Evolutionary conservation across 2,329 filamentous ascomycete species (phyloP).

Genomic region (Aspergillus sp.): DNA sequence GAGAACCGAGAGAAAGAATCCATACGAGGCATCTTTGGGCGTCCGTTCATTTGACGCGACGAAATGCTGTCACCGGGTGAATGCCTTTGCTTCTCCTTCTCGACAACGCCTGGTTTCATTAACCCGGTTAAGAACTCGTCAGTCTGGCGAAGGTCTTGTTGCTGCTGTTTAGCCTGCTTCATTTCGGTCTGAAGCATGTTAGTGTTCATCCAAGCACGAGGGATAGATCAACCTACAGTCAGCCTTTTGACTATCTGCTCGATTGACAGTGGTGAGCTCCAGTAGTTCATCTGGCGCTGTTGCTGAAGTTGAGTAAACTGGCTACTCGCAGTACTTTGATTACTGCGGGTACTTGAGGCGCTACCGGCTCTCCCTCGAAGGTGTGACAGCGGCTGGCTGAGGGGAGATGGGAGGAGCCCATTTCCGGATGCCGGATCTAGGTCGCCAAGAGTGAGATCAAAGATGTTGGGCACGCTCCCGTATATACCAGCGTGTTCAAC

Average conservation of each 20-base stretch:
- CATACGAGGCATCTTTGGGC: conserved; percentile 58
- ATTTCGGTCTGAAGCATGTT: conserved; percentile 72
- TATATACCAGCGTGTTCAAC: conserved; percentile 93
- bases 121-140: conserved; percentile 79
- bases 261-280: conserved; percentile 86
- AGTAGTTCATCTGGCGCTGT: conserved; percentile 78
- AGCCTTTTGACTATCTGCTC: conserved; percentile 92
- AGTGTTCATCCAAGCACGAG: conserved; percentile 21
- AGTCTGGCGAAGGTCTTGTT: conserved; percentile 81
- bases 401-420: conserved; percentile 70
- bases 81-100: conserved; percentile 55
- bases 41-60: conserved; percentile 52
- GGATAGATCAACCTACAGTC: conserved; percentile 59
- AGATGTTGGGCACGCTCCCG: conserved; percentile 69
- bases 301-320: conserved; percentile 66
- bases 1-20: conserved; percentile 86
- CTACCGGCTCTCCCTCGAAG: conserved; percentile 72
- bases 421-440: conserved; percentile 77
- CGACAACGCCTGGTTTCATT: conserved; percentile 70
- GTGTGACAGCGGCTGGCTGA: conserved; percentile 66
- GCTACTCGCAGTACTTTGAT: conserved; percentile 59
- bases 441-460: conserved; percentile 92
- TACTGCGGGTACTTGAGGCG: conserved; percentile 65
- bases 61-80: conserved; percentile 50
- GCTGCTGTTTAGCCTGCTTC: conserved; percentile 84